Conservation (phyloP, 2,329 filamentous ascomycete genomes). For the Cytospora schulzeri region DNA sequence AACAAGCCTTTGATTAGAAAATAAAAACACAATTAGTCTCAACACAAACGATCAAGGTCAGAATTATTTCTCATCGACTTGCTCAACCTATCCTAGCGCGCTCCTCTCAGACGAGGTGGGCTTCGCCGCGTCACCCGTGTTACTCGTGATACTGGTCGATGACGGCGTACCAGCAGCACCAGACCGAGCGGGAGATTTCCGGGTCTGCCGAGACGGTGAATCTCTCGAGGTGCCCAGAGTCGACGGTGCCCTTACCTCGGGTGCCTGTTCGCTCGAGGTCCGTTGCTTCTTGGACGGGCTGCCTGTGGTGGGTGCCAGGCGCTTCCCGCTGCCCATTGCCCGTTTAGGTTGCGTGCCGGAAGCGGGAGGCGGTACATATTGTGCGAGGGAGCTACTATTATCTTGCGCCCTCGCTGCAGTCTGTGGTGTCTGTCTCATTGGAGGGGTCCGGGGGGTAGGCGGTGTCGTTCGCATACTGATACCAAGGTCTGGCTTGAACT, state of each 20-base stretch:
- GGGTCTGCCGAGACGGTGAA: too few relatives aligned
- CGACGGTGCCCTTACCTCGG: not conserved
- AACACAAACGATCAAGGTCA: too few relatives aligned
- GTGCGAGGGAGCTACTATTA: not conserved
- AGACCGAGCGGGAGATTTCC: not conserved
- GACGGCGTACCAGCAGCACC: not conserved
- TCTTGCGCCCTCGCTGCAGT: not conserved
- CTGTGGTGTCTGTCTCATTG: not conserved
- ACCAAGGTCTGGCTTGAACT: not conserved
- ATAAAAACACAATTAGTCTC: too few relatives aligned
- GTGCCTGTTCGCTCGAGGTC: not conserved
- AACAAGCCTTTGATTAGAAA: too few relatives aligned
- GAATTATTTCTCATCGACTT: too few relatives aligned
- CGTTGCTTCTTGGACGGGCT: not conserved
- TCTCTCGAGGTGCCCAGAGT: not conserved
- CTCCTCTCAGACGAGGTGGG: too few relatives aligned
- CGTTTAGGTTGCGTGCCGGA: not conserved
- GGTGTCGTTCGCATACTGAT: not conserved
- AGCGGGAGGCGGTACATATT: not conserved
- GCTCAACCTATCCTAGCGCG: too few relatives aligned
- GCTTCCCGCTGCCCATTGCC: not conserved
- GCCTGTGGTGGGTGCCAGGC: not conserved
- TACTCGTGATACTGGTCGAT: not conserved
- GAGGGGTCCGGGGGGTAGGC: not conserved
- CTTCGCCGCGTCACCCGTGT: too few relatives aligned